These are phyloP conservation scores for Aspergillus tubingensis DNA, from an alignment of 2,329 filamentous ascomycete species.

Conservation along the genomic window DNA sequence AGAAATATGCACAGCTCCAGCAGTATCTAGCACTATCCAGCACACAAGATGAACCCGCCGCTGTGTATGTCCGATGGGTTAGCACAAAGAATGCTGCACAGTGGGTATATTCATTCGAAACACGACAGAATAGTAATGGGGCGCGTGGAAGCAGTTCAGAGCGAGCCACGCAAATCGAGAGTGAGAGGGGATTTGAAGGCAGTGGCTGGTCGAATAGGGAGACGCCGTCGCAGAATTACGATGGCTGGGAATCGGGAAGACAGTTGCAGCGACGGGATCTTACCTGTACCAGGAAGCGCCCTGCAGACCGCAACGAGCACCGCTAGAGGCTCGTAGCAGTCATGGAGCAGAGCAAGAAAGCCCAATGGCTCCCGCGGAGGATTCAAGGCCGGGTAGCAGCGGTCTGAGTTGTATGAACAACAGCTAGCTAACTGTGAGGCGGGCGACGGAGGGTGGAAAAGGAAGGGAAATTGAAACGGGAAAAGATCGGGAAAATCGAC, in stretches of 20 bases:
- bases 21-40: constrained; percentile 14
- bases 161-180: constrained; percentile 11
- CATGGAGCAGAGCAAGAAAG: constrained; percentile 21
- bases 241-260: constrained; percentile 39
- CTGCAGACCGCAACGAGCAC: constrained; percentile 27
- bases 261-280: constrained; percentile 13
- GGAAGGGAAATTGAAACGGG: constrained; percentile 3
- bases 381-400: constrained; percentile 5
- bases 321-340: constrained; percentile 20
- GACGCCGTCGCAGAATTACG: constrained; percentile 34
- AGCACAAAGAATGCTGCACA: constrained; percentile 23
- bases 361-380: constrained; percentile 19
- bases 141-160: constrained; percentile 16
- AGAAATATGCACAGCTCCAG: constrained; percentile 13
- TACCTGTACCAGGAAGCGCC: constrained; percentile 16
- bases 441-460: constrained; percentile 5
- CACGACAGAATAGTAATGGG: constrained; percentile 12
- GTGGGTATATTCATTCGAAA: constrained; percentile 25
- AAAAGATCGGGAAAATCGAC: constrained; percentile 5
- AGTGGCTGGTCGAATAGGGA: constrained; percentile 37
- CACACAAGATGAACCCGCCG: constrained; percentile 12
- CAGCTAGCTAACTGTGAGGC: constrained; percentile 7
- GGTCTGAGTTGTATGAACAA: constrained; percentile 11
- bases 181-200: constrained; percentile 19
- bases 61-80: constrained; percentile 11